Evolutionary conservation across 441 rosid species (phyloP).

Genomic region (Populus hybrid): DNA sequence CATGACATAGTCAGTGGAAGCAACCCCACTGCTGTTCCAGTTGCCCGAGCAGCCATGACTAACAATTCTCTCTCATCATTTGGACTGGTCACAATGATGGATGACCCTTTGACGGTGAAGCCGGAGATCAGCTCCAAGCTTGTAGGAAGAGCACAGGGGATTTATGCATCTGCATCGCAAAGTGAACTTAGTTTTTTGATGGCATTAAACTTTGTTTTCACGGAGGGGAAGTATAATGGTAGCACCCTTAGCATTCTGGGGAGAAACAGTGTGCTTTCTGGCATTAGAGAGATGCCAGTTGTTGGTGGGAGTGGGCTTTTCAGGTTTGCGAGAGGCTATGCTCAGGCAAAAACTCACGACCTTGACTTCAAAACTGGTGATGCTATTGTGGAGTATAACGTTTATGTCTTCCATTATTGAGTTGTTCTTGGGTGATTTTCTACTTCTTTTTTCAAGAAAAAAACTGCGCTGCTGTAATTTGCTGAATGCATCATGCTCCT

Average conservation of each 20-base stretch:
- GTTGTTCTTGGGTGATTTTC: not conserved
- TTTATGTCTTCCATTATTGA: slow-evolving; percentile 60
- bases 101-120: slow-evolving; percentile 47
- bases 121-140: slow-evolving; percentile 41
- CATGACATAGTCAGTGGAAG: slow-evolving; percentile 56
- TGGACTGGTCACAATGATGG: slow-evolving; percentile 45
- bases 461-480: not conserved
- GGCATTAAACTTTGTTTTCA: slow-evolving; percentile 57
- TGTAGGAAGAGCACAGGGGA: slow-evolving; percentile 70
- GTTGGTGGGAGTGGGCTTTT: slow-evolving; percentile 63
- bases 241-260: slow-evolving; percentile 61
- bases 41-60: slow-evolving; percentile 33
- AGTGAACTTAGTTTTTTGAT: slow-evolving; percentile 40
- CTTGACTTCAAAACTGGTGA: slow-evolving; percentile 34
- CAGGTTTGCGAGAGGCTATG: slow-evolving; percentile 69
- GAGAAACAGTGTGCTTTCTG: slow-evolving; percentile 34
- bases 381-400: slow-evolving; percentile 61
- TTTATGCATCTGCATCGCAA: slow-evolving; percentile 47
- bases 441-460: too few relatives aligned
- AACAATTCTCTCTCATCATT: slow-evolving; percentile 33
- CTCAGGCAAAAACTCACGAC: slow-evolving; percentile 49
- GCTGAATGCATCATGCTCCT: not conserved
- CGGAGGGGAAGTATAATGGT: slow-evolving; percentile 57
- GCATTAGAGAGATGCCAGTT: slow-evolving; percentile 60
- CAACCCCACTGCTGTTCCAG: slow-evolving; percentile 38